Conservation (phyloP, 129 eudicot species). For the Arctium lappa region DNA sequence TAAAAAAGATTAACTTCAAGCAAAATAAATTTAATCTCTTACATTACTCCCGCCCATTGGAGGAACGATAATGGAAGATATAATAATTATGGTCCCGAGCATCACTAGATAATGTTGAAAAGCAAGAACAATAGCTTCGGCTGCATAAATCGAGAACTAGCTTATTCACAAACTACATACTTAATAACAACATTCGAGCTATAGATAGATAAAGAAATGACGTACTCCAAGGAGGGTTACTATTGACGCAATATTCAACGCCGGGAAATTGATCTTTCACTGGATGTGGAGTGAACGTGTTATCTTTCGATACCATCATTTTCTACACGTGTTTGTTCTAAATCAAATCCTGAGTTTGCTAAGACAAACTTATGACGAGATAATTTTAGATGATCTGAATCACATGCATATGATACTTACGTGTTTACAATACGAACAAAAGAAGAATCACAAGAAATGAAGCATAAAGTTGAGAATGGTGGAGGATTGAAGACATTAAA, state of each 20-base stretch:
- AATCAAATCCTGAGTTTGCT: background rate
- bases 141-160: constrained; percentile 34
- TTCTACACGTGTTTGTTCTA: background rate
- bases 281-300: constrained; percentile 67
- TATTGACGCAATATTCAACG: constrained; percentile 74
- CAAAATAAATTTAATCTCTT: constrained; percentile 16
- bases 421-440: background rate
- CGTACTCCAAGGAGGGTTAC: constrained; percentile 85
- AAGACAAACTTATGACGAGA: background rate
- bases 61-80: constrained; percentile 81
- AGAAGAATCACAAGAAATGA: background rate
- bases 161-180: background rate
- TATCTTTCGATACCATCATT: constrained; percentile 40
- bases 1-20: background rate
- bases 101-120: constrained; percentile 91
- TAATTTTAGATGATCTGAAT: background rate
- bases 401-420: background rate
- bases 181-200: background rate
- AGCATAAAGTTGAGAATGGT: background rate
- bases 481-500: background rate
- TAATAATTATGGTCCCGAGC: constrained; percentile 92
- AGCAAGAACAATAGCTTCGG: constrained; percentile 70
- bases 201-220: background rate
- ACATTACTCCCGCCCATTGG: constrained; percentile 91
- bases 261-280: constrained; percentile 83